Evolutionary conservation across 352 stramenopile genomes (phyloP).

Genomic region (Phytophthora aleatoria): DNA sequence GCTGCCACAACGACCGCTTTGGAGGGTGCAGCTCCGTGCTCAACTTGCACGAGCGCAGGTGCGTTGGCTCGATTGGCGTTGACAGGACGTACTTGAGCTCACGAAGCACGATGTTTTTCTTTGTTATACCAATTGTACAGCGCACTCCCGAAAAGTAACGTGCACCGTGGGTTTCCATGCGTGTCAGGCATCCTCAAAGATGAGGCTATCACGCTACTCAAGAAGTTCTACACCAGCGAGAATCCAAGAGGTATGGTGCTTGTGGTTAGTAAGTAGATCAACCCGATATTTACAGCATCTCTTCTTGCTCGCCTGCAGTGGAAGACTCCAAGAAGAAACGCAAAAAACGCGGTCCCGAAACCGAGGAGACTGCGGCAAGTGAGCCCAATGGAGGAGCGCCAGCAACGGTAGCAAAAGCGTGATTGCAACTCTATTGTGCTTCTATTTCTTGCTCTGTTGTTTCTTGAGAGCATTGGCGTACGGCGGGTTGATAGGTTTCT

Average conservation of each 20-base stretch:
- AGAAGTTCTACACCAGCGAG: constrained; percentile 89
- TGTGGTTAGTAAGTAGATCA: background rate
- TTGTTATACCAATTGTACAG: constrained; percentile 11
- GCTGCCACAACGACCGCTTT: constrained; percentile 93
- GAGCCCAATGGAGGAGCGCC: constrained; percentile 3
- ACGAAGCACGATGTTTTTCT: background rate
- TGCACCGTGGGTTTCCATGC: constrained; percentile 68
- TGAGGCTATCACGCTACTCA: constrained; percentile 84
- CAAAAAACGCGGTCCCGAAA: constrained; percentile 45
- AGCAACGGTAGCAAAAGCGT: constrained; percentile 3
- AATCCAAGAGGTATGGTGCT: constrained; percentile 78
- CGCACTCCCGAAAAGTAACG: constrained; percentile 47
- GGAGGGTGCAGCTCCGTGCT: constrained; percentile 92
- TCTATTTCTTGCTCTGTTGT: constrained; percentile 37
- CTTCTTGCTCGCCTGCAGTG: constrained; percentile 39
- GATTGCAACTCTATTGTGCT: constrained; percentile 12
- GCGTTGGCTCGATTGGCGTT: background rate
- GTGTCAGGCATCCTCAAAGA: constrained; percentile 79
- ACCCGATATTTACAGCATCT: constrained; percentile 1
- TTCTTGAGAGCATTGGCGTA: constrained; percentile 80
- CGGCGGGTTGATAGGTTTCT: constrained; percentile 88
- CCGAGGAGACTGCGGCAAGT: constrained; percentile 1
- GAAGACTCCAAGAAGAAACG: constrained; percentile 83
- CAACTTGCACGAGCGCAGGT: constrained; percentile 76
- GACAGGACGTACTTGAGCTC: constrained; percentile 1